Conservation (phyloP, 257 asterid genomes). For the Solanum microdontum region DNA sequence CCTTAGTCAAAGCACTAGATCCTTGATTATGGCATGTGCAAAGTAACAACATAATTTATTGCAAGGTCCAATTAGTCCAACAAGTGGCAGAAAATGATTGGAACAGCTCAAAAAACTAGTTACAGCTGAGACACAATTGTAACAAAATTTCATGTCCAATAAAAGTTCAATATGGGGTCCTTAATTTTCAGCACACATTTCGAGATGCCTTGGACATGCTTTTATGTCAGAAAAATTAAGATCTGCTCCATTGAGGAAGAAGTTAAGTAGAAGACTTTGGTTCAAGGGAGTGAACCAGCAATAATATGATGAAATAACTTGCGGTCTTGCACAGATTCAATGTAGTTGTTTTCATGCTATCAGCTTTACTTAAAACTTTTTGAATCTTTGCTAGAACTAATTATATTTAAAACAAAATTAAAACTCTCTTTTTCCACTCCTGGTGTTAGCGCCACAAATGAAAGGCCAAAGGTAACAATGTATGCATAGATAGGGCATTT, state of each 20-base stretch:
- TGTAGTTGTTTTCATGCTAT: not conserved
- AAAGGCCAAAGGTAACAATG: not conserved
- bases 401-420: not conserved
- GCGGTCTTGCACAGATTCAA: not conserved
- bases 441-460: not conserved
- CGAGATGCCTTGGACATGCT: not conserved
- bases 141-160: not conserved
- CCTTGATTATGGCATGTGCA: not conserved
- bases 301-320: not conserved
- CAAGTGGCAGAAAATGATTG: not conserved
- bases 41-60: not conserved
- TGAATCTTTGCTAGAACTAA: not conserved
- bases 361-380: not conserved
- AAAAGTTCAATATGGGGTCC: not conserved
- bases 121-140: not conserved
- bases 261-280: not conserved
- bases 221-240: not conserved
- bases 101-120: not conserved
- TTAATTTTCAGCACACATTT: not conserved
- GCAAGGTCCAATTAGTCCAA: not conserved
- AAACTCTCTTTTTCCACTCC: not conserved
- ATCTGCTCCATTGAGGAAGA: not conserved
- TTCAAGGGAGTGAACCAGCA: not conserved
- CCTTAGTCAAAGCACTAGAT: not conserved
- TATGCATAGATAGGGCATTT: conserved; percentile 3